Percentiles rank a stretch among this genome's conserved stretches.
Conservation (phyloP, 306 rosid species). For the Lablab purpureus region DNA sequence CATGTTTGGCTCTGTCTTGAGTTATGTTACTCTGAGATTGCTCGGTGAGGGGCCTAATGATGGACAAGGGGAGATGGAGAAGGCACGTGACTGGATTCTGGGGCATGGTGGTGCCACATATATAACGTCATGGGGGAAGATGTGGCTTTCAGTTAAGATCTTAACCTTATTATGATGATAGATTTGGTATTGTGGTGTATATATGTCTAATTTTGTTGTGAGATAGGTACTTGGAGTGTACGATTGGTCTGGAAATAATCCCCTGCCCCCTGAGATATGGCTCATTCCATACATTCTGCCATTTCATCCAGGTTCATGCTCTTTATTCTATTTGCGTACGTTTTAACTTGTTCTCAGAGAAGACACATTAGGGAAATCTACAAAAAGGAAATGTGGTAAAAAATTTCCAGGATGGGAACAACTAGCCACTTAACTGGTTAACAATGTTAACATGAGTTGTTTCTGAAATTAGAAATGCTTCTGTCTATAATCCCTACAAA, state of each 20-base stretch:
- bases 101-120: slow-evolving; percentile 82
- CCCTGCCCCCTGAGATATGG: slow-evolving; percentile 95
- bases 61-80: slow-evolving; percentile 71
- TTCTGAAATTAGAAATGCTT: not conserved
- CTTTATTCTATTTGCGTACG: slow-evolving; percentile 35
- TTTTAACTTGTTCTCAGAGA: slow-evolving; percentile 30
- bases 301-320: slow-evolving; percentile 79
- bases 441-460: not conserved
- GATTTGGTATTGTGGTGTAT: slow-evolving; percentile 18
- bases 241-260: slow-evolving; percentile 98
- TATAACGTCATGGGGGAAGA: slow-evolving; percentile 93
- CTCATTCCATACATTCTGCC: slow-evolving; percentile 84
- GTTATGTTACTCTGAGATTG: slow-evolving; percentile 70
- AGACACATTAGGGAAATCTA: slow-evolving; percentile 26
- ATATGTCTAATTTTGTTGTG: slow-evolving; percentile 35
- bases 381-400: slow-evolving; percentile 1
- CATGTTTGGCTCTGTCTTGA: slow-evolving; percentile 87
- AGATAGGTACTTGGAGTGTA: slow-evolving; percentile 80
- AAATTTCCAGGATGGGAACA: slow-evolving; percentile 11
- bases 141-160: slow-evolving; percentile 91
- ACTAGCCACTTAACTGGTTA: slow-evolving; percentile 1
- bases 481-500: not conserved
- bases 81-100: slow-evolving; percentile 77
- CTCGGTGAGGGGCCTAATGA: slow-evolving; percentile 87
- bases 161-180: slow-evolving; percentile 39